Conservation (phyloP, 192 early-diverging fungal species). For the Backusella australiensis region DNA sequence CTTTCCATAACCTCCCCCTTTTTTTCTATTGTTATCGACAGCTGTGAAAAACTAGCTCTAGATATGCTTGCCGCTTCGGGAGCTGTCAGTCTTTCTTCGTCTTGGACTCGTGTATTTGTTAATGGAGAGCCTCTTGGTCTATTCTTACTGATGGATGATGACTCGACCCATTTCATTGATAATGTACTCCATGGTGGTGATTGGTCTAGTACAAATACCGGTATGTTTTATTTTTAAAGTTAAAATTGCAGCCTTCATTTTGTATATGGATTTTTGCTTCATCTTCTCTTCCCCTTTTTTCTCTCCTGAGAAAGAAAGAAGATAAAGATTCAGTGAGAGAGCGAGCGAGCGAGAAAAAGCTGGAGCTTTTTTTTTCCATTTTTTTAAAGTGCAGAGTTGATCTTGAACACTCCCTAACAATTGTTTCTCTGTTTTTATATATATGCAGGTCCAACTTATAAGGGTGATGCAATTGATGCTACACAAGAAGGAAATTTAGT, state of each 20-base stretch:
- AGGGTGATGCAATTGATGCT: slow-evolving; percentile 26
- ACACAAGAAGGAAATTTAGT: slow-evolving; percentile 27
- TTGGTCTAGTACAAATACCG: not conserved
- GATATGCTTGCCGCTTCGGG: slow-evolving; percentile 43
- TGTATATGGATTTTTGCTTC: not conserved
- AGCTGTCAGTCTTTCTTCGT: slow-evolving; percentile 39
- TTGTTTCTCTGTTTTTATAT: not conserved
- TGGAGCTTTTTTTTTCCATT: not conserved
- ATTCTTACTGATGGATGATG: slow-evolving; percentile 45
- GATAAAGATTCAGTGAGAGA: not conserved
- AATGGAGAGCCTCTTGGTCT: slow-evolving; percentile 43
- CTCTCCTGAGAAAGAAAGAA: not conserved
- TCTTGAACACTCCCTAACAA: not conserved
- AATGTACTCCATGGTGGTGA: slow-evolving; percentile 21
- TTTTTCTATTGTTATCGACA: not conserved
- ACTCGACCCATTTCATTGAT: slow-evolving; percentile 24
- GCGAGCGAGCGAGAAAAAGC: no score
- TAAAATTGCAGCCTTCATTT: not conserved
- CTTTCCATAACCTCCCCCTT: slow-evolving; percentile 14
- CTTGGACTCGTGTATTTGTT: slow-evolving; percentile 43
- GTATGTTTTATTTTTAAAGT: not conserved
- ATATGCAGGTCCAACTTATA: slow-evolving; percentile 19
- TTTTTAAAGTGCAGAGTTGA: not conserved
- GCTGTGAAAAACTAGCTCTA: slow-evolving; percentile 42
- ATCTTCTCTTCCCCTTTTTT: not conserved